A percentile compares a stretch with the other conserved stretches of the same genome.
Evolutionary conservation across 306 rosid genomes (phyloP).

Genomic region (Urtica urens): DNA sequence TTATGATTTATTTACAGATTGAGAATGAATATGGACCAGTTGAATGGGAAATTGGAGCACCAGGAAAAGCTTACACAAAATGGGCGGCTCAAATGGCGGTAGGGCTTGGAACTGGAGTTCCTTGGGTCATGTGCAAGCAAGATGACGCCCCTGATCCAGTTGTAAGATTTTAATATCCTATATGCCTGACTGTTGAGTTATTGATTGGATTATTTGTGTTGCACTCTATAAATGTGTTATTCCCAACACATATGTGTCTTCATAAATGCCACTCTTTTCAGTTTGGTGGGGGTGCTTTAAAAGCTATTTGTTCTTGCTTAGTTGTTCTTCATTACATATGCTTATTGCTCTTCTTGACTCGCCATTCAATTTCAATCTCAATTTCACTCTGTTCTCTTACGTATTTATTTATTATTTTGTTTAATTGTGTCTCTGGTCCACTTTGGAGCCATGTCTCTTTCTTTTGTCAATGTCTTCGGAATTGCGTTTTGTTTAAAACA

Average conservation of each 20-base stretch:
- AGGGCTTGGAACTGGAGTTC: constrained; percentile 72
- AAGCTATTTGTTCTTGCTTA: constrained; percentile 10
- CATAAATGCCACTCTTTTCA: constrained; percentile 9
- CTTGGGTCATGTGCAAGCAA: constrained; percentile 99
- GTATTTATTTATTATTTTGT: constrained; percentile 9
- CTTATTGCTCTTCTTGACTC: neutral
- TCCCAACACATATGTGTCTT: constrained; percentile 16
- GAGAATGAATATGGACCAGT: constrained; percentile 92
- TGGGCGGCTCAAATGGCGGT: constrained; percentile 97
- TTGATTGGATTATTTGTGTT: neutral
- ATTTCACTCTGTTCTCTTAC: neutral
- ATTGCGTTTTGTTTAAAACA: neutral
- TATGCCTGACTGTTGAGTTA: neutral
- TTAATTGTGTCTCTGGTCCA: neutral
- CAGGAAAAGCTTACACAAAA: constrained; percentile 74
- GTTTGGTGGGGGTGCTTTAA: constrained; percentile 34
- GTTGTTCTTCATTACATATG: constrained; percentile 7
- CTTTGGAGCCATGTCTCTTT: constrained; percentile 3
- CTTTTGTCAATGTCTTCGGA: constrained; percentile 1
- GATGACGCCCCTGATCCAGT: constrained; percentile 91
- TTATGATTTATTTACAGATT: constrained; percentile 35
- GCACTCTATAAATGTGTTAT: constrained; percentile 5
- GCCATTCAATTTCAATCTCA: neutral
- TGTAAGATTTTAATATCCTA: constrained; percentile 25
- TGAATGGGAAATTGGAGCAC: constrained; percentile 79